Evolutionary conservation across 2,329 filamentous ascomycete genomes (phyloP), one percentile per base, ranked within the genome.

Genomic region (Botrytis byssoidea): DNA sequence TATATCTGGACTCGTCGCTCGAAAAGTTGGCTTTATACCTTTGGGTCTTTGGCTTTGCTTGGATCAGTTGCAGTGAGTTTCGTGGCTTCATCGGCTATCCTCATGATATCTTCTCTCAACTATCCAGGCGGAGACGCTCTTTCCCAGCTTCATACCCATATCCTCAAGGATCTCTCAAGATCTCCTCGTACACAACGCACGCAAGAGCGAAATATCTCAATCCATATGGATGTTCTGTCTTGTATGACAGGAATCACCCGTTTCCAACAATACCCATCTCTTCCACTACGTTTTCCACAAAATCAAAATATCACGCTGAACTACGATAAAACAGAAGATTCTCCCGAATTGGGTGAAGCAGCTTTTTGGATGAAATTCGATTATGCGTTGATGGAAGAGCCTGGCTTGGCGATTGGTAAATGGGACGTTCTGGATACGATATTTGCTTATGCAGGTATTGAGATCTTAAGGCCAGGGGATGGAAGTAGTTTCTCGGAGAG

Each of bases 121-220:
- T 99, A 99, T 80, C 96, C 96, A 1, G 96, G 96, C 66, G 96
- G 93, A 35, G 89, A 93, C 74, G 96, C 95, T 3, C 85, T 98
- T 35, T 77, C 82, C 14, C 84, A 86, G 63, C 83, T 92, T 57
- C 85, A 87, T 74, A 73, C 74, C 7, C 78, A 84, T 20, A 82
- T 72, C 18, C 46, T 72, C 14, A 72, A 72, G 59, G 70, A 72
- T 37, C 70, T 86, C 29, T 70, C 57, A 20, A 72, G 66, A 29
- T 71, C 71, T 44, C 51, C 71, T 74, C 79, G 48, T 20, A 73
- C 76, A n/a, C 76, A 79, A 55, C 74, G 79, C 3, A 78, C 81
- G 51, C 4, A 61, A 57, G 16, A 35, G 46, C 48, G 25, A 57
- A 57, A 60, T 25, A 78, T 84, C 9, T 81, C 87, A 20, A 85